phyloP scores from a whole-genome alignment of 1,284 basidiomycete genomes.

The Malassezia psittaci region DNA sequence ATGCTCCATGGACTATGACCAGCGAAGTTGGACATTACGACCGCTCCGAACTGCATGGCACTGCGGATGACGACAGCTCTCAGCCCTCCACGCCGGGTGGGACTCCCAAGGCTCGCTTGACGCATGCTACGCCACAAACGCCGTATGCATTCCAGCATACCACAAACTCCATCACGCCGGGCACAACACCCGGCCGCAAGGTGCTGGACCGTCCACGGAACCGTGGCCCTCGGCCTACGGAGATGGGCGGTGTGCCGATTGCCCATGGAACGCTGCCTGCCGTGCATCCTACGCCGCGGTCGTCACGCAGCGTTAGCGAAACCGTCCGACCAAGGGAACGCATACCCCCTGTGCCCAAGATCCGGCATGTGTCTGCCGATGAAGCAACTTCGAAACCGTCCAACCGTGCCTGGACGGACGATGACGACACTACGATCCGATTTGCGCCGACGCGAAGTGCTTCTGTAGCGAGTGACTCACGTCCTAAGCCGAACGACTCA shows the following conservation, averaged over 20 bases:
- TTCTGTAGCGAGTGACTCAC: not conserved
- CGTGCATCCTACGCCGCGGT: constrained; percentile 4
- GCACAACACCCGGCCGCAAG: constrained; percentile 8
- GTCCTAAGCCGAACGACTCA: not conserved
- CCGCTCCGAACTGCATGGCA: constrained; percentile 15
- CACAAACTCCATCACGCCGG: not conserved
- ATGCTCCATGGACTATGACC: constrained; percentile 9
- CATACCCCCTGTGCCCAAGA: constrained; percentile 5
- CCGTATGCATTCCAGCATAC: not conserved
- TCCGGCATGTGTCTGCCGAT: constrained; percentile 1
- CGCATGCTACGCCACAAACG: constrained; percentile 1
- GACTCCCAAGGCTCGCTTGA: not conserved
- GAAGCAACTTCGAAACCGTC: not conserved
- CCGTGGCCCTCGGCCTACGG: constrained; percentile 18
- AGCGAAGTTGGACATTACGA: constrained; percentile 15
- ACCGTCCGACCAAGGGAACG: not conserved
- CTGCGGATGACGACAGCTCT: not conserved
- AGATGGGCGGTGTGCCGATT: constrained; percentile 24
- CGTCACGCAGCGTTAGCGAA: constrained; percentile 8
- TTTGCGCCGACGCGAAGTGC: not conserved
- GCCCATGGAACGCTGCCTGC: constrained; percentile 19
- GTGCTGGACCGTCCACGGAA: constrained; percentile 24
- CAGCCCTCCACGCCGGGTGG: constrained; percentile 1
- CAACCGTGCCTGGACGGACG: not conserved
- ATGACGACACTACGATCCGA: not conserved